phyloP scores from a whole-genome alignment of 495 filamentous ascomycete species.

The Penicillium dipodomyicola region DNA sequence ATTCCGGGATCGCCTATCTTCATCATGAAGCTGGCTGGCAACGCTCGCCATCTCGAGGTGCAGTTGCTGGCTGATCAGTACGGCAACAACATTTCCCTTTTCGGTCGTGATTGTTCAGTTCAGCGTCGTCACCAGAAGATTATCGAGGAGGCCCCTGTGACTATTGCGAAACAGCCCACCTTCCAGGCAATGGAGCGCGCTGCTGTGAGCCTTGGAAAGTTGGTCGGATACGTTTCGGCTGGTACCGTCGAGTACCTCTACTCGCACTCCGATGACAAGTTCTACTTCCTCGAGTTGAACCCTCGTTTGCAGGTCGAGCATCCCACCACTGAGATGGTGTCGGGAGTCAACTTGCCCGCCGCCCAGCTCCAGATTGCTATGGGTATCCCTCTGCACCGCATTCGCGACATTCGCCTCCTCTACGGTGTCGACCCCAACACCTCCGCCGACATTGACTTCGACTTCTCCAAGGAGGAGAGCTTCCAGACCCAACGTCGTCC shows the following conservation, averaged over 20 bases:
- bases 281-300: conserved; percentile 99
- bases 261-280: conserved; percentile 96
- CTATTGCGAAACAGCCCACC: conserved; percentile 81
- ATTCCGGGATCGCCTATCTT: conserved; percentile 99
- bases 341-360: conserved; percentile 93
- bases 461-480: conserved; percentile 86
- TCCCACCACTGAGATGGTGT: conserved; percentile 99
- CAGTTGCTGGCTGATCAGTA: conserved; percentile 98
- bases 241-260: conserved; percentile 99
- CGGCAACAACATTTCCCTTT: conserved; percentile 98
- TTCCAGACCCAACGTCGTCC: conserved; percentile 82
- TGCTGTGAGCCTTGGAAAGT: conserved; percentile 85
- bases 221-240: conserved; percentile 97
- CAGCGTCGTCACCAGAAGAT: conserved; percentile 99
- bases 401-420: conserved; percentile 91
- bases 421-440: conserved; percentile 93
- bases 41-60: conserved; percentile 94
- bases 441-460: conserved; percentile 88
- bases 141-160: conserved; percentile 98
- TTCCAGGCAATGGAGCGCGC: conserved; percentile 97
- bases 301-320: conserved; percentile 99
- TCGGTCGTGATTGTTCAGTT: conserved; percentile 97
- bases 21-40: conserved; percentile 99
- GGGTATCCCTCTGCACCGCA: conserved; percentile 94
- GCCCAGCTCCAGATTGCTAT: conserved; percentile 98